phyloP scores from a whole-genome alignment of 148 eudicot genomes.

The Rhododendron griersonianum region DNA sequence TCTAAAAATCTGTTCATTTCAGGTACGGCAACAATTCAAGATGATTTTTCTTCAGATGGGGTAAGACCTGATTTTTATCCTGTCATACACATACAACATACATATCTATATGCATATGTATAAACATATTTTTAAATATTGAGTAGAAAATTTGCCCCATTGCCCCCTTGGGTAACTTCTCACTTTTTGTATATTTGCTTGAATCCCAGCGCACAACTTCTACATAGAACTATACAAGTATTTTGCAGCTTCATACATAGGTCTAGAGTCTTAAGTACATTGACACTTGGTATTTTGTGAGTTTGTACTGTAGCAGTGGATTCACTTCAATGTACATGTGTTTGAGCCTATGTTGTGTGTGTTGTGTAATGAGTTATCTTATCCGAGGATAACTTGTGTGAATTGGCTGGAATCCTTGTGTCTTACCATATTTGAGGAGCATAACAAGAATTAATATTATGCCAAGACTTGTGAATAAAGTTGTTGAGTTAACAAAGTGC shows the following conservation, averaged over 20 bases:
- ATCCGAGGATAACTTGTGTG: not conserved
- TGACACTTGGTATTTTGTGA: not conserved
- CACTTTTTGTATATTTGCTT: no score
- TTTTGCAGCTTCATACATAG: not conserved
- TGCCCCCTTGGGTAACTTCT: not conserved
- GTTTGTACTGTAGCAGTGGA: not conserved
- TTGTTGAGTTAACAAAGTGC: not conserved
- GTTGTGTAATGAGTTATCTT: not conserved
- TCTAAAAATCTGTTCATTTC: slow-evolving; percentile 20
- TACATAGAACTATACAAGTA: no score
- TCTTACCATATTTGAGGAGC: not conserved
- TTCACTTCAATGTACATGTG: not conserved
- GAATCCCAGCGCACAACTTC: no score
- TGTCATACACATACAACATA: not conserved
- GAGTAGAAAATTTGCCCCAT: not conserved
- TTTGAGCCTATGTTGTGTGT: not conserved
- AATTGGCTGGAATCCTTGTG: not conserved
- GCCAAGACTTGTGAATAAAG: not conserved
- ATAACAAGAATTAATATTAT: not conserved
- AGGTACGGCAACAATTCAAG: slow-evolving; percentile 78
- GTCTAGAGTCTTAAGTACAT: not conserved
- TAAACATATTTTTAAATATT: not conserved
- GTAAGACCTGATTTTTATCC: slow-evolving; percentile 31
- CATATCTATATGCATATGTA: not conserved
- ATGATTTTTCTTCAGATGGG: slow-evolving; percentile 88